A percentile compares a stretch with the other conserved stretches of the same genome.
These are phyloP conservation scores for Candida gorgasii DNA, from an alignment of 805 yeast species.

Conservation along the genomic window DNA sequence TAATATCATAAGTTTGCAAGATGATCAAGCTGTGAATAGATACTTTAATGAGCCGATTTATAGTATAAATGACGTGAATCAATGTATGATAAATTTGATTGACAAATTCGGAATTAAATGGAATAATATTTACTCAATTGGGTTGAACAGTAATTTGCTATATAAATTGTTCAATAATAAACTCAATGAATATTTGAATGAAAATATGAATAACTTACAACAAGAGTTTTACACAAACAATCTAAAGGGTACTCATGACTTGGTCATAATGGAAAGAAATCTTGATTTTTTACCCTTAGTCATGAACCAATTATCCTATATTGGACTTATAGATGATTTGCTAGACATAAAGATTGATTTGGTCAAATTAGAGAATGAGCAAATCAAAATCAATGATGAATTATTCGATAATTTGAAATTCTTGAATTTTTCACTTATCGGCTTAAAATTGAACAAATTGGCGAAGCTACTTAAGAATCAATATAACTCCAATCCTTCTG, in stretches of 20 bases:
- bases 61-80: constrained; percentile 49
- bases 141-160: constrained; percentile 53
- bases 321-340: constrained; percentile 78
- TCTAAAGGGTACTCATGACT: constrained; percentile 57
- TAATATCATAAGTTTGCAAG: constrained; percentile 41
- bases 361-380: constrained; percentile 21
- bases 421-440: constrained; percentile 78
- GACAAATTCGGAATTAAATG: constrained; percentile 39
- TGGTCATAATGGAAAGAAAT: constrained; percentile 77
- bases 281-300: constrained; percentile 72
- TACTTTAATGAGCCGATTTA: constrained; percentile 47
- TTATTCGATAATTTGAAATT: constrained; percentile 55
- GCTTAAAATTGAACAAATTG: constrained; percentile 63
- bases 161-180: constrained; percentile 41
- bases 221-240: constrained; percentile 34
- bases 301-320: constrained; percentile 75
- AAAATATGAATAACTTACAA: constrained; percentile 36
- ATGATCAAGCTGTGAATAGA: constrained; percentile 30
- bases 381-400: constrained; percentile 43
- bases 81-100: constrained; percentile 49
- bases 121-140: constrained; percentile 61
- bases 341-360: constrained; percentile 50
- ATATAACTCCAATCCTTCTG: constrained; percentile 35
- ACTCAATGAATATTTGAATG: constrained; percentile 36
- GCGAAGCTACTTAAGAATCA: constrained; percentile 73